These are phyloP conservation scores for Thielaviopsis cerberus DNA, from an alignment of 2,329 filamentous ascomycete genomes.

Conservation along the genomic window DNA sequence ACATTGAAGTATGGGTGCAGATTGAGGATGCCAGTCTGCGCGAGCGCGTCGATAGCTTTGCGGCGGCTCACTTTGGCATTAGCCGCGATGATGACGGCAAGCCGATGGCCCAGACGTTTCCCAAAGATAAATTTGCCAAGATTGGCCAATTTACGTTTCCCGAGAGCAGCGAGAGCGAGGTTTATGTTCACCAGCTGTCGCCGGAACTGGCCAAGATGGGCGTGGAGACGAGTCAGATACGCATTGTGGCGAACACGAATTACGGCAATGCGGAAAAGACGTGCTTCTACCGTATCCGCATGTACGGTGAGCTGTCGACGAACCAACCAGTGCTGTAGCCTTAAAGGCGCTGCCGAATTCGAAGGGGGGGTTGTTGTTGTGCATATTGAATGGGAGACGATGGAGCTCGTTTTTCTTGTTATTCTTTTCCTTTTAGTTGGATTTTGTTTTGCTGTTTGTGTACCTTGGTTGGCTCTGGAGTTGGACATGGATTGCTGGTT, in stretches of 20 bases:
- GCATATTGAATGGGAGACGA: not conserved
- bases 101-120: conserved; percentile 14
- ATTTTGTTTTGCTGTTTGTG: not conserved
- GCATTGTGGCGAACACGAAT: conserved; percentile 39
- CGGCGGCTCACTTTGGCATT: conserved; percentile 23
- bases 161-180: conserved; percentile 24
- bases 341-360: too few species aligned
- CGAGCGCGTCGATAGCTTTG: conserved; percentile 25
- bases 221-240: conserved; percentile 31
- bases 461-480: not conserved
- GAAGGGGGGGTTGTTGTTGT: too few species aligned
- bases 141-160: conserved; percentile 38
- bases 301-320: conserved; percentile 30
- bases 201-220: conserved; percentile 29
- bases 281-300: conserved; percentile 44
- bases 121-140: conserved; percentile 30
- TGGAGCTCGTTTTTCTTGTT: not conserved
- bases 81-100: conserved; percentile 12
- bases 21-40: conserved; percentile 29
- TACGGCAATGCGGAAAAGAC: conserved; percentile 40
- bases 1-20: conserved; percentile 52
- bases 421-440: not conserved
- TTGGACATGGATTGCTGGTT: not conserved
- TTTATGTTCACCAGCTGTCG: conserved; percentile 35
- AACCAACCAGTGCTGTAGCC: too few species aligned